Evolutionary conservation across 176 grass and related monocot genomes (phyloP).

Genomic region (Triticum turgidum): DNA sequence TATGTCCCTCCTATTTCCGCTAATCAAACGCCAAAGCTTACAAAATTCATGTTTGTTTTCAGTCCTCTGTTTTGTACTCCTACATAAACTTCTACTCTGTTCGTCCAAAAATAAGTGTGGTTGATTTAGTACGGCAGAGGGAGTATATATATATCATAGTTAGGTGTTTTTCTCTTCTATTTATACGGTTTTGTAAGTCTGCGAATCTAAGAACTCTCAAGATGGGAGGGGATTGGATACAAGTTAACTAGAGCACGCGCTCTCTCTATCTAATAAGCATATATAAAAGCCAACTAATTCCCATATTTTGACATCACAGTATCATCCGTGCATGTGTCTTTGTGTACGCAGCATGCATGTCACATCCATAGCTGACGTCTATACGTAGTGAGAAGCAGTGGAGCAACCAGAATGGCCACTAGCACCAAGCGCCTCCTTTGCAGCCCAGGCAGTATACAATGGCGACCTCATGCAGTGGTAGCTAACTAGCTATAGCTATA

Average conservation of each 20-base stretch:
- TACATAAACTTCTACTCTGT: too few relatives aligned
- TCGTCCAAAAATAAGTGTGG: too few relatives aligned
- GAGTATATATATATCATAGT: too few relatives aligned
- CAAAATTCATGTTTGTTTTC: too few relatives aligned
- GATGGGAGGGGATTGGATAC: neutral
- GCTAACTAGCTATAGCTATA: neutral
- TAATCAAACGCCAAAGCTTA: neutral
- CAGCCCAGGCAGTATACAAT: neutral
- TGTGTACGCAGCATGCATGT: neutral
- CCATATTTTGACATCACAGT: neutral
- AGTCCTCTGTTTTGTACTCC: too few relatives aligned
- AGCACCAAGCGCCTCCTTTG: constrained; percentile 29
- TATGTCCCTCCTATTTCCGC: neutral
- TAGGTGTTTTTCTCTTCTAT: neutral
- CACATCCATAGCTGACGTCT: constrained; percentile 11
- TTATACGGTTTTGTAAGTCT: neutral
- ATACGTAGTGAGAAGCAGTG: constrained; percentile 25
- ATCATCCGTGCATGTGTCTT: neutral
- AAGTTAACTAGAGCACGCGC: neutral
- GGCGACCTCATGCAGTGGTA: neutral
- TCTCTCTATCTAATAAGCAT: neutral
- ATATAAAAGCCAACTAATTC: neutral
- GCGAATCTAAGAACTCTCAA: neutral
- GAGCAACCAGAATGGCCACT: constrained; percentile 46
- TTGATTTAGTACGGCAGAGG: too few relatives aligned